Evolutionary conservation across 1,139 yeast genomes (phyloP), one percentile per base, ranked within the genome.

Genomic region (Yamadazyma aaseri): DNA sequence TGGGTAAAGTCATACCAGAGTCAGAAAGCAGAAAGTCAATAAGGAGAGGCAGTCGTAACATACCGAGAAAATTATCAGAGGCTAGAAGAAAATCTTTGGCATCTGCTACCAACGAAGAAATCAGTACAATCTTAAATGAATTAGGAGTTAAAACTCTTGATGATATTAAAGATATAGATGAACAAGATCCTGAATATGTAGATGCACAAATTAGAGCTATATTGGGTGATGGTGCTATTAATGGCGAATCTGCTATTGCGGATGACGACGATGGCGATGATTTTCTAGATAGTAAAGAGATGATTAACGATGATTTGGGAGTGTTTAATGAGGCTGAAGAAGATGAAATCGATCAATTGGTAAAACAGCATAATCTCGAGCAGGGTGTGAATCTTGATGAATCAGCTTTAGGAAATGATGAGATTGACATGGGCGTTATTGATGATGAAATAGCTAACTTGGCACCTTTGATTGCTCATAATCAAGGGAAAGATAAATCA

Each of bases 401-500:
- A 22, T 46, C 49, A 14, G 44, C 34, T 7, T 31, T 52, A 23
- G 48, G 48, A 12, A 46, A 49, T 21, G 49, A 35, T 5, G 49
- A 41, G 14, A 46, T 58, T 47, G 63, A 56, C 30, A 46, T 66
- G 26, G 46, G 59, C 6, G 55, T 53, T 6, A 55, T 70, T 28
- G 72, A 68, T 39, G 66, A 59, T 39, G 74, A 70, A 38, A 63
- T 70, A 20, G 69, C 68, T 9, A 51, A 62, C 22, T 50, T 69
- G 34, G 66, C 64, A 10, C 72, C 73, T 5, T 53, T 65, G 34
- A 60, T 65, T 25, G 65, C 63, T 4, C 65, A 61, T 36, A 56
- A 58, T 44, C 61, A 60, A 28, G 64, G 53, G 8, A 32, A 28
- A 4, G 17, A 29, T 17, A 46, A 29, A 40, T 15, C 12, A 7